Evolutionary conservation across 225 moss, liverwort and hornwort genomes (phyloP), one percentile per base, ranked within the genome.

Genomic region (Climacium dendroides): DNA sequence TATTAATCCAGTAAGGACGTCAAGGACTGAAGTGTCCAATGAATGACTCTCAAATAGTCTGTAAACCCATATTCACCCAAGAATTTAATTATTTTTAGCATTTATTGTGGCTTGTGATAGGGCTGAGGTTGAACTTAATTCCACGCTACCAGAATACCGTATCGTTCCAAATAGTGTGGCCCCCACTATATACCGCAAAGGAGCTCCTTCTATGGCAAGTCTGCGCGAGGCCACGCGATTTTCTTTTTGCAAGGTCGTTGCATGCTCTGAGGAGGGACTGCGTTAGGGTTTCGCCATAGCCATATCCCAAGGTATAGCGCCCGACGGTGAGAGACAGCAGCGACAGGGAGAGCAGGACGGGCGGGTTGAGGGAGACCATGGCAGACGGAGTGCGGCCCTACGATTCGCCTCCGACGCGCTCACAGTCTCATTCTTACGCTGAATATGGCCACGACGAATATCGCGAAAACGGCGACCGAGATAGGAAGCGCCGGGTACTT

Each of bases 361-460:
- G 80, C 32, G 75, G 75, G 87, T 79, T 77, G 82, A 50, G 76
- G 43, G 70, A 69, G 55, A 81, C 47, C 74, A 93, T 93, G 93
- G 90, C 90, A 54, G 93, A 93, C 70, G 90, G 90, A 78, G 87
- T 81, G 74, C 90, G 88, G 37, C 85, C 89, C 65, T 93, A 90
- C 48, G 92, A 93, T 66, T 93, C 92, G 28, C 93, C 93, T 90
- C 92, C 89, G 67, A 72, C 90, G 86, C 90, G 90, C 64, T 86
- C 88, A 74, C 88, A 90, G 37, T 88, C 89, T 65, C 89, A 91
- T 35, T 87, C 87, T 4, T 86, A 93, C 60, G 90, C 83, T 66
- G 92, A 88, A 30, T 76, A 85, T 58, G 91, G 82, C 69, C 87
- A 88, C 79, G 89, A 91, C 20, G 89, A 90, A 4, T 60, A 89